Evolutionary conservation across 192 early-diverging fungal genomes (phyloP).

Genomic region (Backusella mclennaniae): DNA sequence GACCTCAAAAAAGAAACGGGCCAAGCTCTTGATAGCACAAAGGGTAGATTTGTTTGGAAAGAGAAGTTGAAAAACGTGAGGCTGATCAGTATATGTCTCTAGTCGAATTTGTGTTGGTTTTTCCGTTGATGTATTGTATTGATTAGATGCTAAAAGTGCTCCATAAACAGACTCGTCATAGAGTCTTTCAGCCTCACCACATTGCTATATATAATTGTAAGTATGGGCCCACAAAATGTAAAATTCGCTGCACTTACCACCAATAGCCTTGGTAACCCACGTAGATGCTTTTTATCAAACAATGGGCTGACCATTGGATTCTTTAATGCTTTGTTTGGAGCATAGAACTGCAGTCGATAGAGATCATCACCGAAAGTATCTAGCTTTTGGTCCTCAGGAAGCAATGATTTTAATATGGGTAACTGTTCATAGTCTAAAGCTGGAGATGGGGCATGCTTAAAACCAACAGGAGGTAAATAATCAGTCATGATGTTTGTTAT

Average conservation of each 20-base stretch:
- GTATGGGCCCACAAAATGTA: neutral
- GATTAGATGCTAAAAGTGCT: constrained; percentile 33
- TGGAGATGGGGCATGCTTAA: constrained; percentile 36
- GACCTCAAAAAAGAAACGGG: constrained; percentile 15
- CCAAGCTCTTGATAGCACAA: constrained; percentile 15
- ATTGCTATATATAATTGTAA: constrained; percentile 22
- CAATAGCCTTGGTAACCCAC: constrained; percentile 42
- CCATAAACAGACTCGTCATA: constrained; percentile 50
- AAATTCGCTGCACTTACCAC: constrained; percentile 31
- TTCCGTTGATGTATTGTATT: neutral
- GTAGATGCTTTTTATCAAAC: constrained; percentile 32
- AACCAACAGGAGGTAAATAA: constrained; percentile 47
- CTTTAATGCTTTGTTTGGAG: constrained; percentile 39
- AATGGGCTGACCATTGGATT: constrained; percentile 47
- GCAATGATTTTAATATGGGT: constrained; percentile 4
- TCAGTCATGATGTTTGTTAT: constrained; percentile 34
- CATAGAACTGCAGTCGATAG: constrained; percentile 45
- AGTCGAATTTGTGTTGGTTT: constrained; percentile 33
- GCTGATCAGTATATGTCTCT: constrained; percentile 49
- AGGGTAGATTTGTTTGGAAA: constrained; percentile 6
- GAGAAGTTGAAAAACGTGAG: constrained; percentile 50
- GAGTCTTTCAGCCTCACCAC: constrained; percentile 42
- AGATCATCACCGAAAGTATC: constrained; percentile 12
- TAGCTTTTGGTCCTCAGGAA: neutral
- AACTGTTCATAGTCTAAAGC: constrained; percentile 26